Percentiles rank a stretch among this genome's conserved stretches.
Evolutionary conservation across 2,329 filamentous ascomycete genomes (phyloP).

Genomic region (Botrytis medusae): DNA sequence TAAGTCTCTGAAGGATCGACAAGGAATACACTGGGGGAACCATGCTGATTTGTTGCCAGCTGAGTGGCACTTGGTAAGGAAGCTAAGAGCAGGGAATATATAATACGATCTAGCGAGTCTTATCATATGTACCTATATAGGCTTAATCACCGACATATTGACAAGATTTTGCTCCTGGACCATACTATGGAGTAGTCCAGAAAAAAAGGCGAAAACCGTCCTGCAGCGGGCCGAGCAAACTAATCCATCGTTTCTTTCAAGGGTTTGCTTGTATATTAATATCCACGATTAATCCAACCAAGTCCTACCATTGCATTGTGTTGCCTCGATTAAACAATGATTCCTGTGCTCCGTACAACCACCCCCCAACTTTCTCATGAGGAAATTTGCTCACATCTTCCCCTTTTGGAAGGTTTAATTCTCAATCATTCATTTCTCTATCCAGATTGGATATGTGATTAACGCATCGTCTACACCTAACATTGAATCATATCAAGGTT

Average conservation of each 20-base stretch:
- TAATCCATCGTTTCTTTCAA: conserved; percentile 20
- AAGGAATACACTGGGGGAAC: neutral
- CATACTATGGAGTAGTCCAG: neutral
- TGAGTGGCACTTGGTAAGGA: conserved; percentile 17
- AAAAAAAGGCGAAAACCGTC: conserved; percentile 28
- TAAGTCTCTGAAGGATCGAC: neutral
- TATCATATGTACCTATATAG: neutral
- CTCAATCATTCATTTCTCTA: neutral
- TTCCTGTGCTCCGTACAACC: neutral
- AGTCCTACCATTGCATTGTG: neutral
- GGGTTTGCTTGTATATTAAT: conserved; percentile 9
- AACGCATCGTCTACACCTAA: neutral
- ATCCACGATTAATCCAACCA: neutral
- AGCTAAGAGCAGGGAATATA: neutral
- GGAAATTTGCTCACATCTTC: conserved; percentile 10
- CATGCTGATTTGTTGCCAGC: conserved; percentile 11
- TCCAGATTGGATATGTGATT: neutral
- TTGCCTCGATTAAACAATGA: neutral
- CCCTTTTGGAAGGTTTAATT: conserved; percentile 2
- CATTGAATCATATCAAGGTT: neutral
- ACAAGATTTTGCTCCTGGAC: neutral
- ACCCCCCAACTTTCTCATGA: conserved; percentile 9
- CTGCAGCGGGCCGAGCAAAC: conserved; percentile 37
- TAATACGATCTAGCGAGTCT: neutral
- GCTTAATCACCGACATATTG: neutral